A percentile compares a stretch with the other conserved stretches of the same genome.
phyloP scores from a whole-genome alignment of 2,329 filamentous ascomycete genomes.

The Cercospora sojina region DNA sequence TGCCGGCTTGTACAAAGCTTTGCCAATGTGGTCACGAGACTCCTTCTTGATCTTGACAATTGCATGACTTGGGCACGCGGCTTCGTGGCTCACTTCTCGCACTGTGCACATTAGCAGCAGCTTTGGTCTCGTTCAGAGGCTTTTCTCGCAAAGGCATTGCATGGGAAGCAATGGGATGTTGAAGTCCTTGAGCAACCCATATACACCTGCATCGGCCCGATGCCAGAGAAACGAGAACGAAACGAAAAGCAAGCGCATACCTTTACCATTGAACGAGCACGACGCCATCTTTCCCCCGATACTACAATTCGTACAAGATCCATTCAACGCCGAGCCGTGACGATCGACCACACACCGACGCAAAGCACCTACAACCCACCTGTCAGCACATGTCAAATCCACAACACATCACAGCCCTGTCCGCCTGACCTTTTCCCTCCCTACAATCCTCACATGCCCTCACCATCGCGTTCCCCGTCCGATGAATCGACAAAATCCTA shows the following conservation, averaged over 20 bases:
- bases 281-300: neutral
- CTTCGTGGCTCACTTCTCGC: neutral
- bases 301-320: neutral
- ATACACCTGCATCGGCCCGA: neutral
- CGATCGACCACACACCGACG: constrained; percentile 1
- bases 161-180: neutral
- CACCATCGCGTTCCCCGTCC: neutral
- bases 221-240: neutral
- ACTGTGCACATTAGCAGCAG: neutral
- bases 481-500: neutral
- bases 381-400: neutral
- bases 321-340: neutral
- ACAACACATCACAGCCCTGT: neutral
- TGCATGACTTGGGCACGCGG: neutral
- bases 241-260: neutral
- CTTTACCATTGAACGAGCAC: neutral
- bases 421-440: neutral
- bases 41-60: neutral
- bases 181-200: neutral
- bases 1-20: neutral
- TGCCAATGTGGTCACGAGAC: neutral
- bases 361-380: neutral
- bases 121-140: neutral
- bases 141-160: neutral
- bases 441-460: neutral